These are phyloP conservation scores for Xylaria hypoxylon DNA, from an alignment of 2,329 filamentous ascomycete species.

Conservation along the genomic window DNA sequence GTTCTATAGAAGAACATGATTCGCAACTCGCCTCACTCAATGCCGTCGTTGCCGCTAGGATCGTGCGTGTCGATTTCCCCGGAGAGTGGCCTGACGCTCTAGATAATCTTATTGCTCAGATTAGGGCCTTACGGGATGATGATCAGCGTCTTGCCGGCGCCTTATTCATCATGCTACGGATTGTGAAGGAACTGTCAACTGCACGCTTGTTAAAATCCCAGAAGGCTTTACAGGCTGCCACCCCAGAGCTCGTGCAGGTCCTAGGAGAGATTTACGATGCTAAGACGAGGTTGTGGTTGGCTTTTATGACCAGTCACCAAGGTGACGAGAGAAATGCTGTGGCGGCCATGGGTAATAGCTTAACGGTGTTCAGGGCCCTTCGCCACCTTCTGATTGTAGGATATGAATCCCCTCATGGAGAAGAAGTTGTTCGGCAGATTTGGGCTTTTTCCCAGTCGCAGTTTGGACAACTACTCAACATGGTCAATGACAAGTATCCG, in stretches of 20 bases:
- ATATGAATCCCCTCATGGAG: slow-evolving; percentile 85
- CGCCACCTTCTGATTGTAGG: slow-evolving; percentile 82
- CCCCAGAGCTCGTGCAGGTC: slow-evolving; percentile 86
- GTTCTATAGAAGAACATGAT: slow-evolving; percentile 81
- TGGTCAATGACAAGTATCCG: slow-evolving; percentile 57
- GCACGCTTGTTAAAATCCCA: slow-evolving; percentile 81
- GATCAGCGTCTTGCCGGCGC: slow-evolving; percentile 76
- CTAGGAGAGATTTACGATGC: slow-evolving; percentile 82
- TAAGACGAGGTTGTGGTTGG: slow-evolving; percentile 77
- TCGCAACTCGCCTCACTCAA: slow-evolving; percentile 85
- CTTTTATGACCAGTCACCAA: slow-evolving; percentile 67
- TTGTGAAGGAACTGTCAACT: slow-evolving; percentile 90
- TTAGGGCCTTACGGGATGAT: slow-evolving; percentile 69
- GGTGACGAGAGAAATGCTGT: slow-evolving; percentile 70
- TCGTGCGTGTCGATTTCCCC: slow-evolving; percentile 90
- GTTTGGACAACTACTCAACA: slow-evolving; percentile 78
- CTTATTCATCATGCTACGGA: slow-evolving; percentile 81
- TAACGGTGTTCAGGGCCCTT: slow-evolving; percentile 82
- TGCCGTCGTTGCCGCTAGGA: slow-evolving; percentile 86
- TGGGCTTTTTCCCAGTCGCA: slow-evolving; percentile 84
- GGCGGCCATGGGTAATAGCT: slow-evolving; percentile 78
- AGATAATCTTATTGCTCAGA: slow-evolving; percentile 69
- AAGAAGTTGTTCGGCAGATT: slow-evolving; percentile 79
- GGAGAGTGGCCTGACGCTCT: slow-evolving; percentile 80
- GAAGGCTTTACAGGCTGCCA: slow-evolving; percentile 78